Evolutionary conservation across 75 land plant genomes (phyloP).

Genomic region (Chamaecyparis obtusa): DNA sequence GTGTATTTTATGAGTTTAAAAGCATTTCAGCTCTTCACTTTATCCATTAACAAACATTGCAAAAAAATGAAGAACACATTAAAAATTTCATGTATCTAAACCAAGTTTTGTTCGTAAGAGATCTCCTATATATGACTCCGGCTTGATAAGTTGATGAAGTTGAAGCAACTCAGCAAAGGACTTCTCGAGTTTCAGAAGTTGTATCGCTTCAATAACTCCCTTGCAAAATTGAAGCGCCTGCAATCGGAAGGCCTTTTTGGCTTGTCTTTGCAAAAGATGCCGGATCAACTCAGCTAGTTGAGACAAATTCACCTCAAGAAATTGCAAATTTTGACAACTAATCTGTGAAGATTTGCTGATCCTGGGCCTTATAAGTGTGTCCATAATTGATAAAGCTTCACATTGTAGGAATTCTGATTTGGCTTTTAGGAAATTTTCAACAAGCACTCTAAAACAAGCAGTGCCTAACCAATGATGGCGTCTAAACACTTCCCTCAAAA

Average conservation of each 20-base stretch:
- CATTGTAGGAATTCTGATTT: slow-evolving; percentile 54
- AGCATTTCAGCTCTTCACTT: not conserved
- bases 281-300: slow-evolving; percentile 42
- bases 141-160: slow-evolving; percentile 30
- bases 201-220: slow-evolving; percentile 36
- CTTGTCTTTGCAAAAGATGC: slow-evolving; percentile 44
- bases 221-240: slow-evolving; percentile 53
- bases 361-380: slow-evolving; percentile 43
- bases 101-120: not conserved
- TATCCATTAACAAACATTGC: not conserved
- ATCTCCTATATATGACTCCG: slow-evolving; percentile 20
- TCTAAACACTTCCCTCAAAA: slow-evolving; percentile 62
- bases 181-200: slow-evolving; percentile 35
- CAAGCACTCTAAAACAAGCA: slow-evolving; percentile 48
- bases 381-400: slow-evolving; percentile 63
- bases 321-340: slow-evolving; percentile 15
- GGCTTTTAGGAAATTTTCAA: slow-evolving; percentile 56
- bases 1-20: not conserved
- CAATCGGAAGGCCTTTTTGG: slow-evolving; percentile 42
- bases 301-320: slow-evolving; percentile 40
- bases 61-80: not conserved
- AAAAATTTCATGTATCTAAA: not conserved
- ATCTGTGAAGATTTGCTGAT: slow-evolving; percentile 24
- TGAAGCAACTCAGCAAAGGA: slow-evolving; percentile 40
- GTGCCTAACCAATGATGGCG: slow-evolving; percentile 67